phyloP scores from a whole-genome alignment of 1,139 yeast species.

The Geotrichum aggregatum region DNA sequence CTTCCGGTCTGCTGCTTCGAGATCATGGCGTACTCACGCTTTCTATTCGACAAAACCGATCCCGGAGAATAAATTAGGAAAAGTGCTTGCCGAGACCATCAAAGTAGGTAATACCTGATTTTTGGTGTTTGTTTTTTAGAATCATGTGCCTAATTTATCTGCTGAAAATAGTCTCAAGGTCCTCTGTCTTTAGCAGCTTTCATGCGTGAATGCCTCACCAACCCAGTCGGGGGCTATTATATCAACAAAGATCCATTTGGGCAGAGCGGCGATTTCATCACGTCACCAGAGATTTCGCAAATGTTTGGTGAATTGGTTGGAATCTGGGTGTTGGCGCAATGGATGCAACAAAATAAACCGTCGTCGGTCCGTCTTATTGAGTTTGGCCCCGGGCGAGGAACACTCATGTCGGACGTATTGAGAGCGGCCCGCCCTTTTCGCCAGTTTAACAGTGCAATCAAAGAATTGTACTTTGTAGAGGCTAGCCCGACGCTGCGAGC shows the following conservation, averaged over 20 bases:
- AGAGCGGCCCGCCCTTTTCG: slow-evolving; percentile 35
- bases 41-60: slow-evolving; percentile 10
- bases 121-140: neutral
- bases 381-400: slow-evolving; percentile 85
- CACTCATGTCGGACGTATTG: slow-evolving; percentile 65
- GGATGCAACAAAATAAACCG: slow-evolving; percentile 58
- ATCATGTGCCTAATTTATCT: neutral
- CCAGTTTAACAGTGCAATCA: slow-evolving; percentile 32
- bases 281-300: slow-evolving; percentile 84
- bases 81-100: slow-evolving; percentile 20
- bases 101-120: slow-evolving; percentile 9
- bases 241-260: slow-evolving; percentile 75
- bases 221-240: slow-evolving; percentile 75
- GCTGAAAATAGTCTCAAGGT: slow-evolving; percentile 53
- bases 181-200: slow-evolving; percentile 70
- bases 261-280: slow-evolving; percentile 66
- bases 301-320: slow-evolving; percentile 87
- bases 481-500: slow-evolving; percentile 63
- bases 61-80: slow-evolving; percentile 20
- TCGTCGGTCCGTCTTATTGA: slow-evolving; percentile 57
- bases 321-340: slow-evolving; percentile 55
- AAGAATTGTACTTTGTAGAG: slow-evolving; percentile 58
- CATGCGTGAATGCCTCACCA: slow-evolving; percentile 79
- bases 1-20: too few species aligned
- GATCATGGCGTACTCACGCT: neutral